Evolutionary conservation across 192 early-diverging fungal genomes (phyloP), one percentile per base, ranked within the genome.

Genomic region (Phlyctochytrium arcticum): DNA sequence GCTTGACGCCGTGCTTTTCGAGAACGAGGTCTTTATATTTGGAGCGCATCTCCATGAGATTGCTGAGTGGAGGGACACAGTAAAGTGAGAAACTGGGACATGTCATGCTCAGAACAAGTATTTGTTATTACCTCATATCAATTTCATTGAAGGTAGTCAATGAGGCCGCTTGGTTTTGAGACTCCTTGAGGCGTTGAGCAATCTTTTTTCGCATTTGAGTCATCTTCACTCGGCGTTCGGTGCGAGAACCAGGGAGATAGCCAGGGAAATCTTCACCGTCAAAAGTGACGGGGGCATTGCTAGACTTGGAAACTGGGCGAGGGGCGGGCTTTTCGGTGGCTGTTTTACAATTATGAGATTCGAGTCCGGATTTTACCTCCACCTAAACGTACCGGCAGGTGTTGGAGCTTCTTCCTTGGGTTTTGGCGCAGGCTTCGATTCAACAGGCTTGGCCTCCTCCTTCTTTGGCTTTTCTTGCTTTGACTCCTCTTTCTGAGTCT

Each of bases 101-200:
- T 8, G 12, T 53, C 44, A 19, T 51, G 48, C 2, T 60, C 12
- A 53, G n/a, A n/a, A 35, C 42, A 31, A 57, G 36, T n/a, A n/a
- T n/a, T n/a, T n/a, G n/a, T n/a, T n/a, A n/a, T n/a, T 30, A 84
- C 82, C 68, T 89, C 96, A 99, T 99, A 74, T 99, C 96, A 32
- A 99, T 85, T 82, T 99, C 96, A 81, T 99, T 99, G 80, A 99
- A 99, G 34, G 96, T 99, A 21, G 96, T 99, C 63, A 99, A 83
- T 48, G 94, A 89, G 29, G 96, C 96, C 8, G 96, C 96, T 46
- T 85, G 92, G 75, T 94, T 88, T 81, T 99, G 96, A 48, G 95
- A 92, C 74, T 94, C 89, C 88, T 99, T 99, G 72, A 99, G 77
- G 48, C 93, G 89, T 76, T 90, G 88, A 44, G 96, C 82, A 57